Evolutionary conservation across 306 rosid species (phyloP).

Genomic region (Sechiopsis laciniata): DNA sequence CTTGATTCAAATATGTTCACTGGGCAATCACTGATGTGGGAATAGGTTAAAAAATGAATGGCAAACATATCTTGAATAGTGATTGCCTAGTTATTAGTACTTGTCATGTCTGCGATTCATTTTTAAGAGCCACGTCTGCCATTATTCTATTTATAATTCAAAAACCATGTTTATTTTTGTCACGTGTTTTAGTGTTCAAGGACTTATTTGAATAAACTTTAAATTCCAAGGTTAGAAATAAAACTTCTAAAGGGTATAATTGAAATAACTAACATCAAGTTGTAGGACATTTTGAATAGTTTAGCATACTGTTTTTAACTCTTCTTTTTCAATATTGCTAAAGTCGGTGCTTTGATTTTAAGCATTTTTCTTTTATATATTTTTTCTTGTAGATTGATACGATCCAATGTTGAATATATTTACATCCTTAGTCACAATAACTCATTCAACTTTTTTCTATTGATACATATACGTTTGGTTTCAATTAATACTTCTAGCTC

Average conservation of each 20-base stretch:
- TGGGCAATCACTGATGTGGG: background rate
- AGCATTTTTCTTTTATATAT: background rate
- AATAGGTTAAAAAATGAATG: too few species aligned
- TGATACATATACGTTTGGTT: background rate
- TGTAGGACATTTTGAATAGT: background rate
- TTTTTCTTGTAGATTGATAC: background rate
- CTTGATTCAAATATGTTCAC: background rate
- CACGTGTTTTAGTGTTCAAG: background rate
- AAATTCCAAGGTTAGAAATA: background rate
- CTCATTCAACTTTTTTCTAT: background rate
- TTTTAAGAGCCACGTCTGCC: background rate
- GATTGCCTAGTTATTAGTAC: background rate
- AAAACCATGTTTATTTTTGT: background rate
- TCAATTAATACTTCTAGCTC: constrained; percentile 4
- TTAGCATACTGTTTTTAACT: background rate
- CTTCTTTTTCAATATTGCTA: background rate
- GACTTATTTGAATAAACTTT: background rate
- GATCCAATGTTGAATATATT: background rate
- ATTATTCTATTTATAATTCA: background rate
- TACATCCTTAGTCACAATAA: background rate
- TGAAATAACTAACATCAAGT: background rate
- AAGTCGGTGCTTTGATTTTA: background rate
- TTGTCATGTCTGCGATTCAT: background rate
- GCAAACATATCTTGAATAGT: too few species aligned
- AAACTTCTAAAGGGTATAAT: background rate